These are phyloP conservation scores for Penicillium maclennaniae DNA, from an alignment of 495 filamentous ascomycete species.

Conservation along the genomic window DNA sequence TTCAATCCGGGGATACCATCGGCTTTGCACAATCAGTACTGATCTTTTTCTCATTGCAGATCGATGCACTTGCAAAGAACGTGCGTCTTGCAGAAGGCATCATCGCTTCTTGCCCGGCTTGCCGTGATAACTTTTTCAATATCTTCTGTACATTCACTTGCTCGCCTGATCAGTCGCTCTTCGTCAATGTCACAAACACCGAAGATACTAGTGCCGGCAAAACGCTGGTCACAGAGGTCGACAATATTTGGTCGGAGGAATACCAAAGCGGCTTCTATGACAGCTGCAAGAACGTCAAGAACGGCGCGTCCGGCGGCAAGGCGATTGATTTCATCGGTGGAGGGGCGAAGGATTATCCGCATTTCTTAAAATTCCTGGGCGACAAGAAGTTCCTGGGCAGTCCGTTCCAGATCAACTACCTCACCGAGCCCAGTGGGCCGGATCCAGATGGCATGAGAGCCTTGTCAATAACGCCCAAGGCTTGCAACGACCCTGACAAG, in stretches of 20 bases:
- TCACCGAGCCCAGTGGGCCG: slow-evolving; percentile 47
- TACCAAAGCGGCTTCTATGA: slow-evolving; percentile 90
- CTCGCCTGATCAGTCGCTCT: slow-evolving; percentile 92
- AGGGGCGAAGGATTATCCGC: slow-evolving; percentile 82
- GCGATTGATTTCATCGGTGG: slow-evolving; percentile 96
- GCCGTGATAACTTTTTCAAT: slow-evolving; percentile 96
- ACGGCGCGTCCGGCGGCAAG: slow-evolving; percentile 83
- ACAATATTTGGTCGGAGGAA: slow-evolving; percentile 81
- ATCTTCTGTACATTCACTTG: slow-evolving; percentile 97
- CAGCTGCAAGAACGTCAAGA: slow-evolving; percentile 98
- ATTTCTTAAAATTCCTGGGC: slow-evolving; percentile 87
- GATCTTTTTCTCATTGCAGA: slow-evolving; percentile 36
- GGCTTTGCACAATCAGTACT: not conserved
- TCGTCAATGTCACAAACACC: slow-evolving; percentile 86
- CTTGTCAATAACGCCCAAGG: slow-evolving; percentile 62
- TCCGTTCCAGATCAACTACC: slow-evolving; percentile 97
- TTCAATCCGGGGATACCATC: not conserved
- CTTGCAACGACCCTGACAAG: slow-evolving; percentile 83
- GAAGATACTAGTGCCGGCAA: slow-evolving; percentile 62
- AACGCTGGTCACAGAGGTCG: slow-evolving; percentile 75
- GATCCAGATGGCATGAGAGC: slow-evolving; percentile 62
- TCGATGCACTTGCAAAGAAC: slow-evolving; percentile 73
- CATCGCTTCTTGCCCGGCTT: slow-evolving; percentile 90
- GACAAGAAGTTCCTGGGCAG: slow-evolving; percentile 84
- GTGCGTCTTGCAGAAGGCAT: slow-evolving; percentile 82